These are phyloP conservation scores for Boletellus deceptivus DNA, from an alignment of 1,284 basidiomycete species.

Conservation along the genomic window DNA sequence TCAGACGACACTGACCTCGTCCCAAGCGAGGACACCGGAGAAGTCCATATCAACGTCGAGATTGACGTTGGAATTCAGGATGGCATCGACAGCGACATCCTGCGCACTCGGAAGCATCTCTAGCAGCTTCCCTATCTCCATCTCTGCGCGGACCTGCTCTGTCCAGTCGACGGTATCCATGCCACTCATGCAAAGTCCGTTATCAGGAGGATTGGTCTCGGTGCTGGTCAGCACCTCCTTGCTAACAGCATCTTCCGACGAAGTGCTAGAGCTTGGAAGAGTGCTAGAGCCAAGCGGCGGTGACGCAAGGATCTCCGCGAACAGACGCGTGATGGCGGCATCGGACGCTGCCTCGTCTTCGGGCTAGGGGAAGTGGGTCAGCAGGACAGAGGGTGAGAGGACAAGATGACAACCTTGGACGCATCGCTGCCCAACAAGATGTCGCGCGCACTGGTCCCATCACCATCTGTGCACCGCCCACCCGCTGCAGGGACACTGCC, in stretches of 20 bases:
- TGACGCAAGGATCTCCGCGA: slow-evolving; percentile 37
- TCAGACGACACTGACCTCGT: slow-evolving; percentile 30
- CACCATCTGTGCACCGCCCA: slow-evolving; percentile 48
- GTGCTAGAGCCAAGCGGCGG: slow-evolving; percentile 31
- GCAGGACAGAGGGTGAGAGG: neutral
- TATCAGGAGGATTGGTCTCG: slow-evolving; percentile 7
- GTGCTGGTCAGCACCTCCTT: slow-evolving; percentile 25
- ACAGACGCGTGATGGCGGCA: slow-evolving; percentile 31
- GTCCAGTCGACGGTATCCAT: slow-evolving; percentile 25
- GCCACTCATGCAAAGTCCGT: slow-evolving; percentile 24
- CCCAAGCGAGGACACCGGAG: slow-evolving; percentile 37
- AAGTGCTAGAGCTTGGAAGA: slow-evolving; percentile 33
- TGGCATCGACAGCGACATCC: slow-evolving; percentile 28
- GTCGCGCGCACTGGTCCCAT: slow-evolving; percentile 21
- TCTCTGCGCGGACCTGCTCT: slow-evolving; percentile 37
- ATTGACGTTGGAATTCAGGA: slow-evolving; percentile 24
- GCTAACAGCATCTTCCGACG: slow-evolving; percentile 30
- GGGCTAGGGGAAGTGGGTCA: slow-evolving; percentile 8
- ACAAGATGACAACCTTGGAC: slow-evolving; percentile 18
- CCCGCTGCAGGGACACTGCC: slow-evolving; percentile 85
- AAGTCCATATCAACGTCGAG: slow-evolving; percentile 35
- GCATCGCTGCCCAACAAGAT: slow-evolving; percentile 15
- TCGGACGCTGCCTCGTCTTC: slow-evolving; percentile 34
- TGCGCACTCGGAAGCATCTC: slow-evolving; percentile 46
- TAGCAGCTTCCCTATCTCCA: slow-evolving; percentile 62